Base-by-base conservation (phyloP, 768 basidiomycete species). In the Rhodosporidiobolus odoratus region DNA sequence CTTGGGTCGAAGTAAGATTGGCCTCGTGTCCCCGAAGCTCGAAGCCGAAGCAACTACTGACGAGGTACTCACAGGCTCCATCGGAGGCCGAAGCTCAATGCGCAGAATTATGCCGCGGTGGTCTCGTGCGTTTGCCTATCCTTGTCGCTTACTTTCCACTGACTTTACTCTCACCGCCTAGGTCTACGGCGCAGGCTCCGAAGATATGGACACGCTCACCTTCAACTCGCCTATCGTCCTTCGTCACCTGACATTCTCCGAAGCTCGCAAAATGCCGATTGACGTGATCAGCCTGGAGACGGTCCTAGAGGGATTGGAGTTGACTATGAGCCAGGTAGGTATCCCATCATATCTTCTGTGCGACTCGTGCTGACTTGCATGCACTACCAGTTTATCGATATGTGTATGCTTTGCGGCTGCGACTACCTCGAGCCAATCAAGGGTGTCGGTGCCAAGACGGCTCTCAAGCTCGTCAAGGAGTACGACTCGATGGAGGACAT, bases 381-480 rank as follows among this genome's bases (percentile, higher is more conserved):
- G 34, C 23, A 4, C 63, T 25, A 35, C 38, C 76, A 97, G 91
- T 99, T 99, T 78, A 89, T 92, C 75, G 96, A 99, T 75, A 83
- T 99, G 7, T 99, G 95, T 78, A 89, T 99, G 73, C 84, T 99
- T 15, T 87, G 98, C 47, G 96, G 96, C 8, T 99, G 96, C 69
- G 96, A 99, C 78, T 99, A 99, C 80, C 87, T 99, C 67, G 96
- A 99, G 79, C 96, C 96, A n/a, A 92, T 96, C 78, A 94, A 88
- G 80, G 96, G 96, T 4, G 82, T 99, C 52, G 96, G 96, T 35
- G 94, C 96, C 21, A 96, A 97, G 79, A 92, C 88, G 21, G 96
- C 95, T 5, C 82, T 96, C 60, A 99, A 98, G 80, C 85, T 97
- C 40, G 84, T 98, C 53, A 83, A 89, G 71, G 95, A 99, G 77